A percentile compares a stretch with the other conserved stretches of the same genome.
Evolutionary conservation across 75 land plant genomes (phyloP).

Genomic region (Picea glauca): DNA sequence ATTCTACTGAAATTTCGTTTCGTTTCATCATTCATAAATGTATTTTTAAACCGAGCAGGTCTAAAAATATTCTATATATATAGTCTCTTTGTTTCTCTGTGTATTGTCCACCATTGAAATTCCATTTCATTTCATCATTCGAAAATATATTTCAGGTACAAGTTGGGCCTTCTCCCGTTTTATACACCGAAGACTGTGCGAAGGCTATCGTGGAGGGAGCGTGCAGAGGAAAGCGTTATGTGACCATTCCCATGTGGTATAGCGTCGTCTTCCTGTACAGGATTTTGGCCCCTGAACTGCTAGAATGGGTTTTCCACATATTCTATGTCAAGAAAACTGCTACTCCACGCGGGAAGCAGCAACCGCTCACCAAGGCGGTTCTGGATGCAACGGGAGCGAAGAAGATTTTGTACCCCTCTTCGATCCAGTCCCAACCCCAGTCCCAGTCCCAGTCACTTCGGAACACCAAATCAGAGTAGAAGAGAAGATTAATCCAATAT

Average conservation of each 20-base stretch:
- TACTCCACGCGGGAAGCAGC: not conserved
- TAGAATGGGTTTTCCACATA: conserved; percentile 43
- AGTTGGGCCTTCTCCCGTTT: conserved; percentile 46
- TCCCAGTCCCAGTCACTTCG: too few species aligned
- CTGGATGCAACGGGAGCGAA: conserved; percentile 50
- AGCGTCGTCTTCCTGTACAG: conserved; percentile 26
- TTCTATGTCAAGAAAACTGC: conserved; percentile 18
- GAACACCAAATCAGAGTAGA: too few species aligned
- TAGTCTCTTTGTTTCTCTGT: too few species aligned
- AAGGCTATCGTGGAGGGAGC: conserved; percentile 53
- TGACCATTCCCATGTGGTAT: conserved; percentile 62
- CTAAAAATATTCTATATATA: too few species aligned
- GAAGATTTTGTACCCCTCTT: conserved; percentile 41
- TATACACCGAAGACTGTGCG: conserved; percentile 38
- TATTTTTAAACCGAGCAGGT: too few species aligned
- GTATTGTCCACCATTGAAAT: too few species aligned
- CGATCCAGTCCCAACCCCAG: conserved; percentile 15
- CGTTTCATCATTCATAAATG: too few species aligned
- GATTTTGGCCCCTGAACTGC: conserved; percentile 54
- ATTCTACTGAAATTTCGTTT: too few species aligned
- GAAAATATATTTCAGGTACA: conserved; percentile 28
- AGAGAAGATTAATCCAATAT: too few species aligned
- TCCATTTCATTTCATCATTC: too few species aligned
- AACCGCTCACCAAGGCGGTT: conserved; percentile 32
- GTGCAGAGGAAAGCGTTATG: conserved; percentile 37